Evolutionary conservation across 1,284 basidiomycete species (phyloP).

Genomic region (Wolfiporia cocos): DNA sequence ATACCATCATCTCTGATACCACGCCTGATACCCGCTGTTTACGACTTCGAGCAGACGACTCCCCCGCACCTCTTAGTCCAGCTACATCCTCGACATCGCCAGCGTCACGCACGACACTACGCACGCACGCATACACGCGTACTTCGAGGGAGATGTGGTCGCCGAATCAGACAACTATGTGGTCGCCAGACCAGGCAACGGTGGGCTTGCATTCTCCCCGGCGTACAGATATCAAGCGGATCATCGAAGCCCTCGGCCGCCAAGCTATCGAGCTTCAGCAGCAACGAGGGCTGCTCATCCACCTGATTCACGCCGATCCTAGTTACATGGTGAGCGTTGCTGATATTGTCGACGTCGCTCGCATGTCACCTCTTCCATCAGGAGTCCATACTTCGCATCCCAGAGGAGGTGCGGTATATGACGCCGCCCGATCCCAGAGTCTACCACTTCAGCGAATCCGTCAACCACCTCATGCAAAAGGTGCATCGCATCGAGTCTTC

Average conservation of each 20-base stretch:
- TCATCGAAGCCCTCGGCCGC: conserved; percentile 11
- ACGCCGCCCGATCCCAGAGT: background rate
- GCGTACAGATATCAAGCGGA: conserved; percentile 9
- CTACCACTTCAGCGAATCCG: conserved; percentile 1
- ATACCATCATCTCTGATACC: too few relatives aligned
- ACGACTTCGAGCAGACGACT: too few relatives aligned
- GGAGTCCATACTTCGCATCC: background rate
- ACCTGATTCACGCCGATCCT: conserved; percentile 9
- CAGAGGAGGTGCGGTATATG: background rate
- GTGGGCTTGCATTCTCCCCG: conserved; percentile 1
- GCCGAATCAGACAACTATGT: too few relatives aligned
- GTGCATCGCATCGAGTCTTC: conserved; percentile 5
- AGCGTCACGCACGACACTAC: too few relatives aligned
- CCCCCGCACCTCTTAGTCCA: too few relatives aligned
- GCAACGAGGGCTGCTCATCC: conserved; percentile 8
- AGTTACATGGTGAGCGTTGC: conserved; percentile 6
- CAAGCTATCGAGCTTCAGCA: conserved; percentile 10
- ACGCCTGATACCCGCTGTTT: too few relatives aligned
- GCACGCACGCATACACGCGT: too few relatives aligned
- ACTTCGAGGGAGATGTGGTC: too few relatives aligned
- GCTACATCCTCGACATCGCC: too few relatives aligned
- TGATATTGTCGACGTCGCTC: background rate
- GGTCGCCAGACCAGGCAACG: too few relatives aligned
- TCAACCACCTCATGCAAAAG: conserved; percentile 10
- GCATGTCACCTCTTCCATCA: background rate